These are phyloP conservation scores for Fusarium torreyae DNA, from an alignment of 2,329 filamentous ascomycete genomes.

Conservation along the genomic window DNA sequence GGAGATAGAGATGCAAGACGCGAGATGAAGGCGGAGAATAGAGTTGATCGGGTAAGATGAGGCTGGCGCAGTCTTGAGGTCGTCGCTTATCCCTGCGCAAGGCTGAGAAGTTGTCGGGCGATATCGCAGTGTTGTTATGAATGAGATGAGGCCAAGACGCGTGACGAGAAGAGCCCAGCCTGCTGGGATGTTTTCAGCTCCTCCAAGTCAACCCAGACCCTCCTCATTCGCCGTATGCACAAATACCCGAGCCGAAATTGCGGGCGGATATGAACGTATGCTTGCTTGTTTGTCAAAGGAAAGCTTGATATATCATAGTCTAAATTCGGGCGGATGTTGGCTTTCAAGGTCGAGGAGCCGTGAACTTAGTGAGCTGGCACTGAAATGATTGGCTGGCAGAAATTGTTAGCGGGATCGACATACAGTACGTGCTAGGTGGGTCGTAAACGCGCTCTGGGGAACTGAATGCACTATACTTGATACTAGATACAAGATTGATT, in stretches of 20 bases:
- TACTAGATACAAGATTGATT: background rate
- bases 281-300: slow-evolving; percentile 18
- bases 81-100: slow-evolving; percentile 22
- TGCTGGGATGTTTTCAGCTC: slow-evolving; percentile 36
- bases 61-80: background rate
- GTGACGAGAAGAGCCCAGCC: slow-evolving; percentile 42
- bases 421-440: slow-evolving; percentile 13
- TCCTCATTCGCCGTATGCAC: slow-evolving; percentile 32
- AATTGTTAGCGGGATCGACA: slow-evolving; percentile 40
- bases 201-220: slow-evolving; percentile 10
- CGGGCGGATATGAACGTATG: slow-evolving; percentile 1
- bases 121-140: slow-evolving; percentile 39
- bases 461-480: slow-evolving; percentile 6
- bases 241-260: slow-evolving; percentile 1
- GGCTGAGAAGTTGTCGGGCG: slow-evolving; percentile 35
- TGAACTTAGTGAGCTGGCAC: slow-evolving; percentile 29
- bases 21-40: background rate
- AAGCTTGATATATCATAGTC: slow-evolving; percentile 20
- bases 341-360: slow-evolving; percentile 29
- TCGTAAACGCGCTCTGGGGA: slow-evolving; percentile 29
- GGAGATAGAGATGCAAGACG: background rate
- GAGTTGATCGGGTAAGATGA: background rate
- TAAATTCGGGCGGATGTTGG: slow-evolving; percentile 14
- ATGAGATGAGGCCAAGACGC: slow-evolving; percentile 40
- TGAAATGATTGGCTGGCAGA: slow-evolving; percentile 31